Evolutionary conservation across 371 early-diverging fungal species (phyloP).

Genomic region (Mortierella sp.): DNA sequence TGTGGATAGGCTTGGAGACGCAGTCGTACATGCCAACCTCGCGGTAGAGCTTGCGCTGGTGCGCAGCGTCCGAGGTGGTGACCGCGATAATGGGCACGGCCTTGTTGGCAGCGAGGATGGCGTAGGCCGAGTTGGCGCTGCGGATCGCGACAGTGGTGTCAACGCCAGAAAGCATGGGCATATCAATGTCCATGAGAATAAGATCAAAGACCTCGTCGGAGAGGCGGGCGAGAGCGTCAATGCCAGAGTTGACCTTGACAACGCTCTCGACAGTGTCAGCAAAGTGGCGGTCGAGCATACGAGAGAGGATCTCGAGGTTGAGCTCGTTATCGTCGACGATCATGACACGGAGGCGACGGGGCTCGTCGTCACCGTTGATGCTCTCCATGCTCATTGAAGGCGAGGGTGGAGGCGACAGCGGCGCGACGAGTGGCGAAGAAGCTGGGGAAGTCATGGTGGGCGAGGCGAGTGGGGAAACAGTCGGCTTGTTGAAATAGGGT

Average conservation of each 20-base stretch:
- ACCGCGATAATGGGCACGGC: slow-evolving; percentile 73
- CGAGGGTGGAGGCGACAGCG: slow-evolving; percentile 42
- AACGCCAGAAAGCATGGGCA: slow-evolving; percentile 69
- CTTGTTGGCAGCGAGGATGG: slow-evolving; percentile 62
- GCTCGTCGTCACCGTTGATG: slow-evolving; percentile 36
- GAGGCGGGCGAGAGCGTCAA: slow-evolving; percentile 59
- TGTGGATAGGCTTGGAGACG: slow-evolving; percentile 52
- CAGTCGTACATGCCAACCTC: slow-evolving; percentile 52
- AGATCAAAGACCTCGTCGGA: slow-evolving; percentile 60
- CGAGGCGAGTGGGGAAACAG: slow-evolving; percentile 18
- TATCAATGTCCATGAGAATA: slow-evolving; percentile 74
- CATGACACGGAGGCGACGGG: slow-evolving; percentile 53
- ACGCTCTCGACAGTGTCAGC: slow-evolving; percentile 57
- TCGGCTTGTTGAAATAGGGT: slow-evolving; percentile 26
- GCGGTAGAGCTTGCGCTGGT: slow-evolving; percentile 53
- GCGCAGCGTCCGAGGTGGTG: slow-evolving; percentile 62
- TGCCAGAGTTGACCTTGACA: slow-evolving; percentile 54
- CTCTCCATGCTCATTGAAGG: slow-evolving; percentile 50
- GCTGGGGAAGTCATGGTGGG: slow-evolving; percentile 11
- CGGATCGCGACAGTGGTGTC: slow-evolving; percentile 64
- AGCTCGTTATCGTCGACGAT: slow-evolving; percentile 71
- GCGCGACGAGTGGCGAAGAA: slow-evolving; percentile 11
- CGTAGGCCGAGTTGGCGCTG: slow-evolving; percentile 50
- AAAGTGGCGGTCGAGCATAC: slow-evolving; percentile 62
- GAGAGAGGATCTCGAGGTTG: slow-evolving; percentile 65